phyloP scores from a whole-genome alignment of 306 rosid genomes.

The Rubus idaeus region DNA sequence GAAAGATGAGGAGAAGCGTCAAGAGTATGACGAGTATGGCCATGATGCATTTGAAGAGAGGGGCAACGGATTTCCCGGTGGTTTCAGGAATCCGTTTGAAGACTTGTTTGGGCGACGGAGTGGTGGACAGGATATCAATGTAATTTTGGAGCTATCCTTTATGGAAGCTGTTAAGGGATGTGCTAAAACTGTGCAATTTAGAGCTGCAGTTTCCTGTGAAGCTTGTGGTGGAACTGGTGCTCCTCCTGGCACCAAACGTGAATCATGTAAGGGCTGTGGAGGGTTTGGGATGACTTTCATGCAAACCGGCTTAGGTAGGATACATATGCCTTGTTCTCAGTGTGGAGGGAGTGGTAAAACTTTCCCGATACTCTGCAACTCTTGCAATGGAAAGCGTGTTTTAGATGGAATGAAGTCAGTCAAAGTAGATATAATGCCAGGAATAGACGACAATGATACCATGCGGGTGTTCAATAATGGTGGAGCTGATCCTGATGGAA shows the following conservation, averaged over 20 bases:
- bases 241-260: slow-evolving; percentile 92
- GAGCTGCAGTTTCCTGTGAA: slow-evolving; percentile 67
- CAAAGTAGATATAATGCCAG: slow-evolving; percentile 66
- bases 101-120: slow-evolving; percentile 40
- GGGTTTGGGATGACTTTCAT: slow-evolving; percentile 70
- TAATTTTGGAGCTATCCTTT: slow-evolving; percentile 71
- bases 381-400: slow-evolving; percentile 75
- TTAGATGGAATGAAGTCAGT: slow-evolving; percentile 56
- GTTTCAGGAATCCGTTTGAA: slow-evolving; percentile 59
- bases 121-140: slow-evolving; percentile 84
- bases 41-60: slow-evolving; percentile 60
- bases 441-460: slow-evolving; percentile 67
- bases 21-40: slow-evolving; percentile 65
- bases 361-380: slow-evolving; percentile 68
- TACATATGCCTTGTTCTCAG: slow-evolving; percentile 63
- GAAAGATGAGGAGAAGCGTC: slow-evolving; percentile 81
- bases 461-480: slow-evolving; percentile 66
- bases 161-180: slow-evolving; percentile 96
- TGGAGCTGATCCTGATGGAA: slow-evolving; percentile 91
- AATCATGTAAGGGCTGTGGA: slow-evolving; percentile 79
- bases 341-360: slow-evolving; percentile 73
- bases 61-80: slow-evolving; percentile 54
- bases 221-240: slow-evolving; percentile 94
- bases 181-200: slow-evolving; percentile 63
- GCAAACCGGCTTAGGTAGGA: slow-evolving; percentile 69